Base-by-base conservation (phyloP, 148 eudicot genomes). In the Cornus florida region DNA sequence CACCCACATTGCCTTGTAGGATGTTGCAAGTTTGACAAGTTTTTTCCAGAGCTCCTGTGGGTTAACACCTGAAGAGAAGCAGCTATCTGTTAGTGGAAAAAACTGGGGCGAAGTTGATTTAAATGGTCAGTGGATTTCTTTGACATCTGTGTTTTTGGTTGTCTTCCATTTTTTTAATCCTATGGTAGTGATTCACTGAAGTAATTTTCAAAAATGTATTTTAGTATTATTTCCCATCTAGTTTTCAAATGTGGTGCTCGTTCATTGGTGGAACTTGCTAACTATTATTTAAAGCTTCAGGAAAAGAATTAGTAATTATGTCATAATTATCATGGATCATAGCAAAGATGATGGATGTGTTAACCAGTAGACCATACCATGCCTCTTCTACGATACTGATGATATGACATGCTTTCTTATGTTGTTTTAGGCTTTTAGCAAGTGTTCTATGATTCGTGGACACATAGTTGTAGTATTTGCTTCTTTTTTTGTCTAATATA, bases 61-160 rank as follows among this genome's bases (percentile, higher is more conserved):
- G 68, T 86, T 86, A 69, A 81, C 87, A 60, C 92, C 98, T 0
- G 95, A 96, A 84, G 99, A 96, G 82, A 96, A 94, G 86, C 99
- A 92, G 74, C 90, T 96, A 19, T 92, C 98, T 81, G 90, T 96
- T 75, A 89, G 93, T 86, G 99, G 99, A 50, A 96, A 92, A 80
- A 96, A 96, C 81, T 94, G 95, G 94, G 98, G 99, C 69, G 99
- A 92, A 62, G 92, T 96, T 70, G 98, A 96, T 73, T 84, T 94
- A 65, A 89, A 89, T 85, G 99, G 99, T 94, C 33, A 65, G 88
- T 82, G 75, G 3, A 67, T 64, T 83, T 53, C 23, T 20, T 43
- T 43, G 48, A 9, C 12, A 41, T 64, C 32, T 7, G 35, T 72
- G 38, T 60, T 56, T 35, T 74, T 7, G 20, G 69, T 41, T 2